Evolutionary conservation across 2,329 filamentous ascomycete genomes (phyloP).

Genomic region (Plectosphaerella plurivora): DNA sequence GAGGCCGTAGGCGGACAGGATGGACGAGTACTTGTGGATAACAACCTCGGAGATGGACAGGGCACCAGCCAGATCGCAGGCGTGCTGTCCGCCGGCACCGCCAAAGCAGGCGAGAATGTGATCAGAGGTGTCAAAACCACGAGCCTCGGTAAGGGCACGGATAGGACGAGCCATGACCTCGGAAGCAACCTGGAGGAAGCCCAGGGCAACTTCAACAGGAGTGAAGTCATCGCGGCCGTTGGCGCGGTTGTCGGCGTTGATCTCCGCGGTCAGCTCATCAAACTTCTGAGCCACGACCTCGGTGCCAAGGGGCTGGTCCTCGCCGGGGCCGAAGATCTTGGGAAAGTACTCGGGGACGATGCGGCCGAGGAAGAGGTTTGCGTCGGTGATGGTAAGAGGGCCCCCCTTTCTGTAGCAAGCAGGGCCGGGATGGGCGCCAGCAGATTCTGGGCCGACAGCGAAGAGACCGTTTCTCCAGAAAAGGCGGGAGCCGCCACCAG

Average conservation of each 20-base stretch:
- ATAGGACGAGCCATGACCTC: constrained; percentile 30
- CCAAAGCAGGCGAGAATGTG: constrained; percentile 32
- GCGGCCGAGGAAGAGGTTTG: constrained; percentile 64
- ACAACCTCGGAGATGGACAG: constrained; percentile 37
- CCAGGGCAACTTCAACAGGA: constrained; percentile 28
- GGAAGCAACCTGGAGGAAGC: constrained; percentile 30
- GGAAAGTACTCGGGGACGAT: constrained; percentile 61
- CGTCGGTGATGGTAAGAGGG: constrained; percentile 68
- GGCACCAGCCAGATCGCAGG: constrained; percentile 35
- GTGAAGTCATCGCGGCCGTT: constrained; percentile 22
- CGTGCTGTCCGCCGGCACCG: constrained; percentile 34
- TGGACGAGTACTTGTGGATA: constrained; percentile 39
- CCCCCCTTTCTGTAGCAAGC: constrained; percentile 71
- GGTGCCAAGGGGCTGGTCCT: constrained; percentile 48
- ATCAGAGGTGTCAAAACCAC: constrained; percentile 26
- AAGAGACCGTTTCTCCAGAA: constrained; percentile 71
- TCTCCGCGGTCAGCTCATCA: constrained; percentile 31
- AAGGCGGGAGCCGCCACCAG: constrained; percentile 67
- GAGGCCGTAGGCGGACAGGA: constrained; percentile 42
- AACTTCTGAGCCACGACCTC: constrained; percentile 36
- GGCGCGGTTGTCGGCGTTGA: constrained; percentile 30
- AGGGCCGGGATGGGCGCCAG: constrained; percentile 66
- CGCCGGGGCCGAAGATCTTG: constrained; percentile 67
- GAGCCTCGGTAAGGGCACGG: constrained; percentile 27
- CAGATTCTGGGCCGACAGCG: constrained; percentile 68